These are phyloP conservation scores for Linum tenue DNA, from an alignment of 345 rosid species.

Conservation along the genomic window DNA sequence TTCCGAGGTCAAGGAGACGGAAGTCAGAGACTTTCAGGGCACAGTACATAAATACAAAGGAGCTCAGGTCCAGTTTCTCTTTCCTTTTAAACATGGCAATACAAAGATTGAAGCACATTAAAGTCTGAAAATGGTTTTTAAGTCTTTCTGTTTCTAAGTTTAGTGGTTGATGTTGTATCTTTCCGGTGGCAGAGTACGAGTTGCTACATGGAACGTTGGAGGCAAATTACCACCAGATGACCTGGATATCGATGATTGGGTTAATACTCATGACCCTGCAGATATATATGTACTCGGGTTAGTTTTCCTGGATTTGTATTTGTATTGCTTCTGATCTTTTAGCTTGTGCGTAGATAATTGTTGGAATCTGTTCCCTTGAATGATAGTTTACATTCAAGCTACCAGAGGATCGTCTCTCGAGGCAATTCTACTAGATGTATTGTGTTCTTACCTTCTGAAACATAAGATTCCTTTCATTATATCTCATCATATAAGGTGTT, in stretches of 20 bases:
- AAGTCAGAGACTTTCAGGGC: conserved; percentile 76
- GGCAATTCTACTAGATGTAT: too few species aligned
- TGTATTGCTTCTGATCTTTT: background rate
- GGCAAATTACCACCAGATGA: conserved; percentile 77
- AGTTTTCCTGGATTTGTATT: conserved; percentile 9
- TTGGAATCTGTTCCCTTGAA: too few species aligned
- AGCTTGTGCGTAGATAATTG: too few species aligned
- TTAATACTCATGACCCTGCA: conserved; percentile 61
- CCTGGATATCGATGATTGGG: conserved; percentile 86
- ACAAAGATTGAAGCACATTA: background rate
- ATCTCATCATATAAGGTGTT: background rate
- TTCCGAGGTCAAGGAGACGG: conserved; percentile 52
- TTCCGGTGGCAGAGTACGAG: background rate
- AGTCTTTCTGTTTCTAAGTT: background rate
- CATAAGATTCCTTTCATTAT: too few species aligned
- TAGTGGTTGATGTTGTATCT: background rate
- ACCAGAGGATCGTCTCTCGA: too few species aligned
- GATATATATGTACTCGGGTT: conserved; percentile 90
- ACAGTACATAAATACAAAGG: conserved; percentile 72
- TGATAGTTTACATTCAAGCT: too few species aligned
- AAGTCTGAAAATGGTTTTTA: too few species aligned
- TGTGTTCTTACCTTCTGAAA: too few species aligned
- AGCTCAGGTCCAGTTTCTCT: conserved; percentile 45
- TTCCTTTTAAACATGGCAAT: conserved; percentile 2
- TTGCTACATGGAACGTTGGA: conserved; percentile 91